Conservation (phyloP, 2,329 filamentous ascomycete species). For the Metarhizium brunneum region DNA sequence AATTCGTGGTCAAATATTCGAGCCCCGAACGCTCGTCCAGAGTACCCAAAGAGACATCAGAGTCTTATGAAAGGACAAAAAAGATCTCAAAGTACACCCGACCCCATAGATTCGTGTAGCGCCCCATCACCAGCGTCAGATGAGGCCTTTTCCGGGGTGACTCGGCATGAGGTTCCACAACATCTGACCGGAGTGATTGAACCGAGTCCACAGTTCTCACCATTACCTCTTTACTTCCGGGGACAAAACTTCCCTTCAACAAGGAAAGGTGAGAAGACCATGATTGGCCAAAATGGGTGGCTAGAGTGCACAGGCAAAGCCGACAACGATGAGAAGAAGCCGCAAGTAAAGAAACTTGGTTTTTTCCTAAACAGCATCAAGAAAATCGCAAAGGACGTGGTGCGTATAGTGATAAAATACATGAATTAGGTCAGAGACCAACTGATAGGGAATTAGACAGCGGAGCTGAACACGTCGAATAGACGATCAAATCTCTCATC, state of each 20-base stretch:
- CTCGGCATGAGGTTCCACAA: neutral
- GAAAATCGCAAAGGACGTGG: constrained; percentile 46
- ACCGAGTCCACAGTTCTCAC: constrained; percentile 27
- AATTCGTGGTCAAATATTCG: constrained; percentile 10
- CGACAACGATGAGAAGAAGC: constrained; percentile 15
- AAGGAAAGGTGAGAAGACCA: constrained; percentile 37
- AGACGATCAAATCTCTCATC: neutral
- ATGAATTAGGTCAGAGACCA: neutral
- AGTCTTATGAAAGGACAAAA: constrained; percentile 13
- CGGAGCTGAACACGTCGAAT: constrained; percentile 23
- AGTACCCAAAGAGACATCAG: constrained; percentile 9
- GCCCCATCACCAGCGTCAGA: neutral
- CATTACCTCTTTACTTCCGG: constrained; percentile 32
- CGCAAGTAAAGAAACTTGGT: constrained; percentile 27
- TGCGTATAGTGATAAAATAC: constrained; percentile 18
- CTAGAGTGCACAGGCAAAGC: constrained; percentile 33
- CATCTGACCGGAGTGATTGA: neutral
- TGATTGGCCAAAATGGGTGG: constrained; percentile 50
- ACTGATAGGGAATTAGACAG: constrained; percentile 12
- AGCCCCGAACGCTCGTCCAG: constrained; percentile 10
- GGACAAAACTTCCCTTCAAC: constrained; percentile 25
- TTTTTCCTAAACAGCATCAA: constrained; percentile 39
- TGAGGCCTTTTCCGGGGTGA: neutral
- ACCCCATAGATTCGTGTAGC: constrained; percentile 7
- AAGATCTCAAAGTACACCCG: constrained; percentile 20